A percentile compares a stretch with the other conserved stretches of the same genome.
Evolutionary conservation across 2,329 filamentous ascomycete species (phyloP).

Genomic region (Neophaeococcomyces mojaviensis): DNA sequence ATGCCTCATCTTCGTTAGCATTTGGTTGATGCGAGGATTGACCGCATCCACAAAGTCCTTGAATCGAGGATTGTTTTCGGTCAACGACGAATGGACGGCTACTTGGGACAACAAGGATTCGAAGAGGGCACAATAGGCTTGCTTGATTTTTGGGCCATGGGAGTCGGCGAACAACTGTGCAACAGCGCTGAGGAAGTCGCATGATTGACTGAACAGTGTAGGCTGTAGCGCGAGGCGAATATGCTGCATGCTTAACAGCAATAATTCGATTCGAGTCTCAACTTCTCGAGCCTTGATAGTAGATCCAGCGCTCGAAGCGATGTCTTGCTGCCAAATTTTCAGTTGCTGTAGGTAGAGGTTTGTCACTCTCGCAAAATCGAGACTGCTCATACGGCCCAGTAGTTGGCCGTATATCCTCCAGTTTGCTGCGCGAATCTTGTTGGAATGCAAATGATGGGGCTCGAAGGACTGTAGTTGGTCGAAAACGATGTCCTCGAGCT

Average conservation of each 20-base stretch:
- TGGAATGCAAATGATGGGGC: conserved; percentile 61
- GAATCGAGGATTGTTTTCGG: conserved; percentile 79
- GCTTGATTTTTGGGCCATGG: conserved; percentile 84
- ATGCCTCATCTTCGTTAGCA: conserved; percentile 86
- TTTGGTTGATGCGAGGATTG: conserved; percentile 68
- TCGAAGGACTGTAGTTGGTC: conserved; percentile 87
- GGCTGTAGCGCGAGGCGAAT: conserved; percentile 68
- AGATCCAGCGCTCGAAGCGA: conserved; percentile 56
- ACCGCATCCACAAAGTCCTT: conserved; percentile 73
- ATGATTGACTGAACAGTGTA: conserved; percentile 47
- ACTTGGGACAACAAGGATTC: conserved; percentile 81
- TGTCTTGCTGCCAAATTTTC: conserved; percentile 67
- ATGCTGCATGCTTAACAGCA: conserved; percentile 87
- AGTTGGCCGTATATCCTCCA: conserved; percentile 92
- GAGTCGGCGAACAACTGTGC: conserved; percentile 75
- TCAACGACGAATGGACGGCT: conserved; percentile 68
- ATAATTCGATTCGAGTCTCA: conserved; percentile 76
- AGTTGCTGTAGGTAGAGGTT: conserved; percentile 76
- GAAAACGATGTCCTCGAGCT: conserved; percentile 92
- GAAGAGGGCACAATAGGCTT: conserved; percentile 87
- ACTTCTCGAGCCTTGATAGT: conserved; percentile 57
- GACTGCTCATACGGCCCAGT: conserved; percentile 90
- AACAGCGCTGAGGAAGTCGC: conserved; percentile 76
- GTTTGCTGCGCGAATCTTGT: conserved; percentile 80
- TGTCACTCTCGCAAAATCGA: conserved; percentile 79